These are phyloP conservation scores for Lagenidium giganteum DNA, from an alignment of 352 stramenopile genomes.

Conservation along the genomic window DNA sequence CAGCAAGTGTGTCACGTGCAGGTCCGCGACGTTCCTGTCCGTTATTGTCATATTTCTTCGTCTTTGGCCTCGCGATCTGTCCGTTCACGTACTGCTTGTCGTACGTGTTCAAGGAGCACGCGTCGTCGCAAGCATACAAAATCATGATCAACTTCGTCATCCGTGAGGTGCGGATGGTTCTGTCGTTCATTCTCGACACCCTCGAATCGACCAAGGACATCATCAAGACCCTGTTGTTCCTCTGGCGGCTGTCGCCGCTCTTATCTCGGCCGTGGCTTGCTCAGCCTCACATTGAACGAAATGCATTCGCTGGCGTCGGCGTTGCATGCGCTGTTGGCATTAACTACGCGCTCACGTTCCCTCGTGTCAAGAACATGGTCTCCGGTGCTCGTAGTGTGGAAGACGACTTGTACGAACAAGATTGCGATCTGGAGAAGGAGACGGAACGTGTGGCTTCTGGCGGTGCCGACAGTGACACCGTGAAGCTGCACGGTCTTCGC, in stretches of 20 bases:
- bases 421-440: conserved; percentile 37
- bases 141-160: conserved; percentile 54
- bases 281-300: conserved; percentile 16
- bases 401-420: conserved; percentile 28
- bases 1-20: conserved; percentile 30
- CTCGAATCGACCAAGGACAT: conserved; percentile 27
- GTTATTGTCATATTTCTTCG: conserved; percentile 39
- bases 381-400: conserved; percentile 41
- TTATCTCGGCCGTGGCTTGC: conserved; percentile 39
- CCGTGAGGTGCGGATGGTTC: conserved; percentile 36
- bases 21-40: conserved; percentile 27
- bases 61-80: conserved; percentile 47
- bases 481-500: conserved; percentile 54
- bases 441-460: conserved; percentile 22
- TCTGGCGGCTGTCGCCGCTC: conserved; percentile 66
- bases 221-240: too few relatives aligned
- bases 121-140: conserved; percentile 46
- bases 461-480: conserved; percentile 29
- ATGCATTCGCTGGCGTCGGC: conserved; percentile 9
- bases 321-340: conserved; percentile 36
- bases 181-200: conserved; percentile 37
- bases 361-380: conserved; percentile 42
- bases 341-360: conserved; percentile 60
- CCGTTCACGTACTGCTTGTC: conserved; percentile 50
- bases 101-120: conserved; percentile 49